These are phyloP conservation scores for Aureobasidium sp. DNA, from an alignment of 2,329 filamentous ascomycete species.

Conservation along the genomic window DNA sequence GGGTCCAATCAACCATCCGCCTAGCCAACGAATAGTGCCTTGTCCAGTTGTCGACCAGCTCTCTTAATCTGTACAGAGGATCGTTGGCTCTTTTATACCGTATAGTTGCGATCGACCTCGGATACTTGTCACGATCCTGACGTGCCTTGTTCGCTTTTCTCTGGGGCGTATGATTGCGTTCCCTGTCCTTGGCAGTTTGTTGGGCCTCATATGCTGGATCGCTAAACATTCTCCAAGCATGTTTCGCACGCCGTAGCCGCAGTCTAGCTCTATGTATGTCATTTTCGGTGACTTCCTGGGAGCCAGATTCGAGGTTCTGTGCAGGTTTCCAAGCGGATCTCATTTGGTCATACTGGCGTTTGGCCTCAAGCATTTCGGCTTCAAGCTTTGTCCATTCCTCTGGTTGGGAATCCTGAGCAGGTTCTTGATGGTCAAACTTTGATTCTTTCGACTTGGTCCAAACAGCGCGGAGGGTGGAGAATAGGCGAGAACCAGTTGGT, in stretches of 20 bases:
- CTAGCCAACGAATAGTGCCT: not conserved
- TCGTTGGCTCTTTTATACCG: not conserved
- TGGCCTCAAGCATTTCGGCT: not conserved
- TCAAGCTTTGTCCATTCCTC: not conserved
- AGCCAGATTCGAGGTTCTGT: not conserved
- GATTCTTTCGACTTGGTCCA: not conserved
- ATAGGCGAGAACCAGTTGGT: not conserved
- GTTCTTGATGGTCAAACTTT: not conserved
- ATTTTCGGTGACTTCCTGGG: not conserved
- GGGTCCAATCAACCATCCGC: not conserved
- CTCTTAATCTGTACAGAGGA: not conserved
- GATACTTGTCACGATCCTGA: too few relatives aligned
- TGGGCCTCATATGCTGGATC: not conserved
- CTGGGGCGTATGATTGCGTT: not conserved
- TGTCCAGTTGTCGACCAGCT: not conserved
- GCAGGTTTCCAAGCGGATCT: not conserved
- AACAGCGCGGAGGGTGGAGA: not conserved
- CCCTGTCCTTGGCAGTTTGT: accelerated
- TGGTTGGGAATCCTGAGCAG: not conserved
- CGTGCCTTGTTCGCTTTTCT: accelerated
- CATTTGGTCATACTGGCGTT: not conserved
- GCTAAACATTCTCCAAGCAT: not conserved
- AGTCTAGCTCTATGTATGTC: not conserved
- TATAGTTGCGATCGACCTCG: not conserved
- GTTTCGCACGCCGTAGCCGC: not conserved